Percentiles rank a stretch among this genome's conserved stretches.
Evolutionary conservation across 768 basidiomycete genomes (phyloP).

Genomic region (Suillus clintonianus): DNA sequence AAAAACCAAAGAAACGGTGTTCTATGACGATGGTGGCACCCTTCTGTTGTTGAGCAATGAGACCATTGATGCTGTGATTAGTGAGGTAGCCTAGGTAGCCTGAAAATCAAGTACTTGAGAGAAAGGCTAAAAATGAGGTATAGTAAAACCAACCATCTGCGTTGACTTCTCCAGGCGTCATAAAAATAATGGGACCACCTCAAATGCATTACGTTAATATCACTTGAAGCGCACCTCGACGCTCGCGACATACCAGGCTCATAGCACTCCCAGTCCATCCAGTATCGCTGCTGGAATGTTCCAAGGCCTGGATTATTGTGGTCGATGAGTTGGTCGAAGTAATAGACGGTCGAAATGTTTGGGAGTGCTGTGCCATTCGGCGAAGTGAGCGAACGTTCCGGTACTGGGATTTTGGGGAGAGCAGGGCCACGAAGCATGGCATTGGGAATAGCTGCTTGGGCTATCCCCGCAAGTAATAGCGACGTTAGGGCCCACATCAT

Average conservation of each 20-base stretch:
- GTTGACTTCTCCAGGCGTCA: background rate
- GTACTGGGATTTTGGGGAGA: background rate
- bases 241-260: background rate
- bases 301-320: background rate
- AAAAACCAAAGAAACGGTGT: slow-evolving; percentile 74
- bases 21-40: slow-evolving; percentile 66
- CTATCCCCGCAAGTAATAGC: background rate
- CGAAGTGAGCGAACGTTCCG: background rate
- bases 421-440: background rate
- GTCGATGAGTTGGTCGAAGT: background rate
- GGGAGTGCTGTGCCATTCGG: background rate
- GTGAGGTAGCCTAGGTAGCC: slow-evolving; percentile 54
- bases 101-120: slow-evolving; percentile 1
- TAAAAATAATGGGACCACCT: background rate
- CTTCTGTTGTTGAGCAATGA: slow-evolving; percentile 30
- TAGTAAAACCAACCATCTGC: background rate
- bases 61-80: slow-evolving; percentile 62
- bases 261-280: background rate
- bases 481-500: background rate
- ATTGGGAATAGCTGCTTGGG: background rate
- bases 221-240: background rate
- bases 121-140: background rate
- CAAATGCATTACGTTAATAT: background rate
- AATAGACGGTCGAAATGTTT: background rate
- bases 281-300: background rate